Conservation (phyloP, 2,329 filamentous ascomycete genomes). For the Apiospora arundinis region DNA sequence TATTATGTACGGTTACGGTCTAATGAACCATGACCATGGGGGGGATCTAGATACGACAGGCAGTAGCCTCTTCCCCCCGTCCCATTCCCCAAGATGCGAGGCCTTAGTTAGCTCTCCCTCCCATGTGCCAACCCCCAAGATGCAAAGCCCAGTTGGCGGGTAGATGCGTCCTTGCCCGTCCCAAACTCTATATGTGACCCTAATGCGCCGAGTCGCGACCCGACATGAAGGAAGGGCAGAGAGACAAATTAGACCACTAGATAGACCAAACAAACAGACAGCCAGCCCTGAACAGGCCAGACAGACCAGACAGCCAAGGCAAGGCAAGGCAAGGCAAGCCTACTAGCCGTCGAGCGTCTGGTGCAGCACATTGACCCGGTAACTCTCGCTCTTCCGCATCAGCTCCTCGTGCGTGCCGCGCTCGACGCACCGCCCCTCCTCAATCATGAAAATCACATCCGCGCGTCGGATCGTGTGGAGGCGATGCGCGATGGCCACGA, state of each 20-base stretch:
- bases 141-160: not conserved
- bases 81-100: not conserved
- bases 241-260: not conserved
- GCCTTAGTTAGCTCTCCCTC: too few relatives aligned
- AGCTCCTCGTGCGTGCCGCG: slow-evolving; percentile 60
- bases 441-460: slow-evolving; percentile 63
- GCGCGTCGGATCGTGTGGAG: slow-evolving; percentile 63
- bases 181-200: not conserved
- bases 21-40: not conserved
- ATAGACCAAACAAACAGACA: not conserved
- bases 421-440: slow-evolving; percentile 59
- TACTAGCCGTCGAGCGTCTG: slow-evolving; percentile 49
- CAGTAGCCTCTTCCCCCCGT: too few relatives aligned
- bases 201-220: too few relatives aligned
- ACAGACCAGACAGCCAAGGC: too few relatives aligned
- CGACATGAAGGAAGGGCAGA: too few relatives aligned
- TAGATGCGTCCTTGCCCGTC: not conserved
- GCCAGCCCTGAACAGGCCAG: not conserved
- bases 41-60: not conserved
- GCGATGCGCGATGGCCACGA: slow-evolving; percentile 64
- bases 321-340: not conserved
- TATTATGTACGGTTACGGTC: not conserved
- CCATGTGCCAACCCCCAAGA: not conserved
- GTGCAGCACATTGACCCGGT: slow-evolving; percentile 58
- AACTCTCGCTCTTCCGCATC: slow-evolving; percentile 57